Percentiles rank a stretch among this genome's conserved stretches.
Evolutionary conservation across 148 eudicot species (phyloP).

Genomic region (Persicaria tinctoria): DNA sequence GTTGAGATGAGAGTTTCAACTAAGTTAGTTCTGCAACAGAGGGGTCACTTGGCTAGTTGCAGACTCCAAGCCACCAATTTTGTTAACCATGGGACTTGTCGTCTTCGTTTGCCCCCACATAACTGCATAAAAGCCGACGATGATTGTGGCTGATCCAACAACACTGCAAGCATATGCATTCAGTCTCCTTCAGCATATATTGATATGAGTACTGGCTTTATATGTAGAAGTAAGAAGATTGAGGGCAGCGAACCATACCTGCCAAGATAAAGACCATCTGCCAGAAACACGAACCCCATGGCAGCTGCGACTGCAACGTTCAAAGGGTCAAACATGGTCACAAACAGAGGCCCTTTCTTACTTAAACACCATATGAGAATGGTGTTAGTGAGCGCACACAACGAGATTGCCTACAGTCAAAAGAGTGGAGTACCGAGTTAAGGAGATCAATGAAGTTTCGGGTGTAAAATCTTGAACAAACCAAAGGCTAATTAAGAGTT

Average conservation of each 20-base stretch:
- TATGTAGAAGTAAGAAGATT: too few species aligned
- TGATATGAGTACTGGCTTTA: too few species aligned
- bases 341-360: not conserved
- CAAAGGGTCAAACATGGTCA: not conserved
- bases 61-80: not conserved
- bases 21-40: not conserved
- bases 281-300: not conserved
- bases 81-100: not conserved
- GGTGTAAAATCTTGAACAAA: too few species aligned
- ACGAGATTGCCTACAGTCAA: not conserved
- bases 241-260: not conserved
- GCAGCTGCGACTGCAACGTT: not conserved
- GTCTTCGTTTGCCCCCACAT: slow-evolving; percentile 29
- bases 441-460: too few species aligned
- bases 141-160: slow-evolving; percentile 25
- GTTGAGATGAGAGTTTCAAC: too few species aligned
- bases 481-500: too few species aligned
- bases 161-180: slow-evolving; percentile 13
- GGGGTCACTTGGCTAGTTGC: not conserved
- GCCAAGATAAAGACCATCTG: slow-evolving; percentile 1
- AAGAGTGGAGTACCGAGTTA: not conserved
- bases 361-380: not conserved
- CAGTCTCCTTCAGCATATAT: too few species aligned
- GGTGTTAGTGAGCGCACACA: not conserved
- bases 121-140: slow-evolving; percentile 12